These are phyloP conservation scores for Stagonosporopsis tanaceti DNA, from an alignment of 2,329 filamentous ascomycete species.

Conservation along the genomic window DNA sequence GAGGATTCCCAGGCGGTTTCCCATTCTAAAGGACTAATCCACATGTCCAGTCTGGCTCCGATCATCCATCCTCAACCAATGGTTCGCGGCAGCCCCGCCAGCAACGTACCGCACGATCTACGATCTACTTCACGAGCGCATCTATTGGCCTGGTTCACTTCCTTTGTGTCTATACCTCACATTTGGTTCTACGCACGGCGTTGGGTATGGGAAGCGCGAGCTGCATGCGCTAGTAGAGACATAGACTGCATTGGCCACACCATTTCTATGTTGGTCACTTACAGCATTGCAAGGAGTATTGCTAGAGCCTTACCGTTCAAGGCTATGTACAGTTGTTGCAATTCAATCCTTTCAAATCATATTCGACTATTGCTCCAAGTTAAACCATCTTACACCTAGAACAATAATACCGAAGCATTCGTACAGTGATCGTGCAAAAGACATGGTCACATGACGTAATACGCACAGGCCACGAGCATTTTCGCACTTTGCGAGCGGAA, in stretches of 20 bases:
- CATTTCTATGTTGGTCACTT: constrained; percentile 21
- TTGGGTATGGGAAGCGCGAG: constrained; percentile 40
- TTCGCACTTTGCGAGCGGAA: not conserved
- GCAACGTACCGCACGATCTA: constrained; percentile 14
- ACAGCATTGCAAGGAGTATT: constrained; percentile 34
- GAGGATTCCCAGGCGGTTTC: constrained; percentile 33
- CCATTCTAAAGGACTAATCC: constrained; percentile 28
- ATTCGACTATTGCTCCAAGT: not conserved
- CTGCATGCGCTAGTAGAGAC: constrained; percentile 22
- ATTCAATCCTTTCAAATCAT: constrained; percentile 3
- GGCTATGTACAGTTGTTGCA: constrained; percentile 16
- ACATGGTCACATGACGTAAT: constrained; percentile 6
- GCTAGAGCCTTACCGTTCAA: constrained; percentile 8
- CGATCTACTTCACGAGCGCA: constrained; percentile 20
- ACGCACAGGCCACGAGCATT: constrained; percentile 6
- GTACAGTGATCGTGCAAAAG: not conserved
- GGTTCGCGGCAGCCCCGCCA: not conserved
- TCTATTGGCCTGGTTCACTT: constrained; percentile 19
- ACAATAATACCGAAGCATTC: not conserved
- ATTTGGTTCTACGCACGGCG: constrained; percentile 33
- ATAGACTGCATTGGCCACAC: constrained; percentile 27
- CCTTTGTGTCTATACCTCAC: constrained; percentile 34
- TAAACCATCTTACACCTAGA: not conserved
- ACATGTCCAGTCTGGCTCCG: not conserved
- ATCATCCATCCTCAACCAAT: not conserved